These are phyloP conservation scores for Olyra latifolia DNA, from an alignment of 176 grass and related monocot species.

Conservation along the genomic window DNA sequence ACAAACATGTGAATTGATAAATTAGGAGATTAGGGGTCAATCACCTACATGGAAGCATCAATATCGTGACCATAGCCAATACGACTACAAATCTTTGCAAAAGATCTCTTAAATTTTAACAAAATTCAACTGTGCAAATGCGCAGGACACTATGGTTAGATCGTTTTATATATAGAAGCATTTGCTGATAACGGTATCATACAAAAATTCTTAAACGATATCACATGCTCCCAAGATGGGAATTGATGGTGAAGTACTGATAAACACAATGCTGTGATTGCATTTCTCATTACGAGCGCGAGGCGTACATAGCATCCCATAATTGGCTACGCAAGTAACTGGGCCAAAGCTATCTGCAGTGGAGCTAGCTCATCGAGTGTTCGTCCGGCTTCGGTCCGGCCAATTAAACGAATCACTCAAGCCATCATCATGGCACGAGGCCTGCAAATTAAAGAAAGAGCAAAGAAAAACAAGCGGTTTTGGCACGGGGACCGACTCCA, in stretches of 20 bases:
- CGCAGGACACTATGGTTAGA: too few species aligned
- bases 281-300: not conserved
- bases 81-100: too few species aligned
- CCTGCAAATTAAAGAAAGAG: not conserved
- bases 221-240: not conserved
- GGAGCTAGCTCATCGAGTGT: slow-evolving; percentile 1
- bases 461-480: not conserved
- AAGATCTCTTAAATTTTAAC: too few species aligned
- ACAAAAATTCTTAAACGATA: not conserved
- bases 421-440: slow-evolving; percentile 32
- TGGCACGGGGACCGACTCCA: slow-evolving; percentile 10
- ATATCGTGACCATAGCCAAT: too few species aligned
- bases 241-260: not conserved
- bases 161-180: too few species aligned
- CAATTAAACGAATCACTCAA: slow-evolving; percentile 19
- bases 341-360: not conserved
- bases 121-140: too few species aligned
- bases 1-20: too few species aligned
- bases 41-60: too few species aligned
- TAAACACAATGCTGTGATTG: not conserved
- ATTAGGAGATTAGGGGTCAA: too few species aligned
- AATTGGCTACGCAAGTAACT: not conserved
- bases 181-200: not conserved
- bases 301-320: not conserved
- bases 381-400: not conserved